Evolutionary conservation across 2,329 filamentous ascomycete genomes (phyloP).

Genomic region (Pseudonectria foliicola): DNA sequence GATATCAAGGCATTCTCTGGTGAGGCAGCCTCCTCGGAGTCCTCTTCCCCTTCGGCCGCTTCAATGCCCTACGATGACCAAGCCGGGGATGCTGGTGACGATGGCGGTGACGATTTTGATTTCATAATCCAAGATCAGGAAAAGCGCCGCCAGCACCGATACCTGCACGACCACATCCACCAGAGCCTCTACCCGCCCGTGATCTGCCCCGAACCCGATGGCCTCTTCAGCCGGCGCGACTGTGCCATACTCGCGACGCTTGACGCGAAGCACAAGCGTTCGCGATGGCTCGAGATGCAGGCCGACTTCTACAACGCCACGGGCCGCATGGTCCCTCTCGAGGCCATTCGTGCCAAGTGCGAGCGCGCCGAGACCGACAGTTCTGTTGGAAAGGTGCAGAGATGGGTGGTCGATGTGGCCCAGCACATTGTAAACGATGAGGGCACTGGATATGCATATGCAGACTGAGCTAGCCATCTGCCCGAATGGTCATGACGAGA

Average conservation of each 20-base stretch:
- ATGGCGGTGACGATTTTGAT: too few species aligned
- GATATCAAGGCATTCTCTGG: conserved; percentile 15
- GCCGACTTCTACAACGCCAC: conserved; percentile 37
- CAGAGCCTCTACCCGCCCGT: conserved; percentile 23
- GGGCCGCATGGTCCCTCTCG: conserved; percentile 32
- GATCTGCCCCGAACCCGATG: conserved; percentile 15
- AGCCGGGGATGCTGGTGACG: conserved; percentile 5
- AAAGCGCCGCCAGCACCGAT: conserved; percentile 18
- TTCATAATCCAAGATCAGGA: conserved; percentile 5
- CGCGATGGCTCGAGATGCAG: conserved; percentile 36
- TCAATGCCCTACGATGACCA: conserved; percentile 7
- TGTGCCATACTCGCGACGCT: conserved; percentile 29
- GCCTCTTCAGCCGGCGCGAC: conserved; percentile 23
- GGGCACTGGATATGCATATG: not conserved
- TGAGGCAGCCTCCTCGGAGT: conserved; percentile 21
- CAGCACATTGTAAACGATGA: conserved; percentile 1
- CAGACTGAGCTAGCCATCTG: too few species aligned
- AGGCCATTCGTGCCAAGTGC: conserved; percentile 30
- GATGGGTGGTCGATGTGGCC: conserved; percentile 1
- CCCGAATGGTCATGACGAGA: too few species aligned
- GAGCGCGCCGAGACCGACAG: conserved; percentile 19
- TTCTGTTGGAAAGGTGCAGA: conserved; percentile 1
- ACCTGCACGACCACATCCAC: conserved; percentile 26
- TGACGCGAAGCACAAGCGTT: conserved; percentile 25
- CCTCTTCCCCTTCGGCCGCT: conserved; percentile 12